Evolutionary conservation across 1,139 yeast species (phyloP), one percentile per base, ranked within the genome.

Genomic region (Suhomyces bolitotheri): DNA sequence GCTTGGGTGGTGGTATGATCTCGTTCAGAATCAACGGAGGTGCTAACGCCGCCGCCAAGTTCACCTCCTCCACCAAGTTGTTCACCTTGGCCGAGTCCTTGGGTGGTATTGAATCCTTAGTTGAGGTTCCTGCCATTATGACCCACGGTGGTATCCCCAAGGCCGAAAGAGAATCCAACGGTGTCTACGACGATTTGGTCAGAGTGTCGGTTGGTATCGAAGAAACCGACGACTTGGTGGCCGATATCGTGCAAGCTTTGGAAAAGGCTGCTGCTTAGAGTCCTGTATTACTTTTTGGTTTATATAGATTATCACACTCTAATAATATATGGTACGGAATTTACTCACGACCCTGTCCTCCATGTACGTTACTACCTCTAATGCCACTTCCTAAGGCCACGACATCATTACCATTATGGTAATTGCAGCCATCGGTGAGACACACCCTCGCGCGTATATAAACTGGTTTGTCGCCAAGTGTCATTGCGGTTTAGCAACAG

Each of bases 101-200:
- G 42, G 96, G 96, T 50, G 96, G 96, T 51, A 82, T 87, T 49
- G 96, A 88, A 67, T 82, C 92, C 16, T 73, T 87, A 58, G 68
- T 85, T 47, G 95, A 87, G 65, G 92, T 87, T 34, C 96, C 96
- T 34, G 95, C 96, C 39, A 80, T 82, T 38, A 87, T 87, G 95
- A 87, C 96, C 50, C 96, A 87, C 55, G 94, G 94, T 39, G 95
- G 95, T 58, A 86, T 88, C 62, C 90, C 95, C 55, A 73, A 75
- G 62, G 87, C 71, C 38, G 82, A 79, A 54, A 80, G 96, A 65
- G 94, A 84, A 63, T 75, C 80, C 34, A 76, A 82, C 40, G 95
- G 95, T 47, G 94, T 88, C 31, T 83, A 56, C 52, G 95, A 87
- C 53, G 89, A 86, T 64, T 74, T 88, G 62, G 73, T 87, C 51